phyloP scores from a whole-genome alignment of 2,329 filamentous ascomycete genomes.

The Sporothrix variecibatus region DNA sequence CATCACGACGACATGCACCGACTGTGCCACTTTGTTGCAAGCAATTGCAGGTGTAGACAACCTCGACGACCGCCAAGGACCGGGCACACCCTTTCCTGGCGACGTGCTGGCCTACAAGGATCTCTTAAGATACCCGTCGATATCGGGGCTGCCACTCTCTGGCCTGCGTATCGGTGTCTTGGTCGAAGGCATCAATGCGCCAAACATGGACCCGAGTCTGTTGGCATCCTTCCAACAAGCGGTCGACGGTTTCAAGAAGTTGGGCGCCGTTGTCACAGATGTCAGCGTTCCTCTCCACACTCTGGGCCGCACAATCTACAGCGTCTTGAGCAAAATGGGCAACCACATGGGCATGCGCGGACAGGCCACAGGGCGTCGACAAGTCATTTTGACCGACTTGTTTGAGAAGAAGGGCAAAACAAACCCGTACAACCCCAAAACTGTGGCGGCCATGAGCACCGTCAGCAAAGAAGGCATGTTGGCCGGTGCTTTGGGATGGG shows the following conservation, averaged over 20 bases:
- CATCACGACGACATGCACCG: not conserved
- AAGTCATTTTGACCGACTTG: not conserved
- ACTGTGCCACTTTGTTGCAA: not conserved
- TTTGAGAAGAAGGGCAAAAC: not conserved
- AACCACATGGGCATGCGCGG: constrained; percentile 19
- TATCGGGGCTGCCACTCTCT: not conserved
- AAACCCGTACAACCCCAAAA: not conserved
- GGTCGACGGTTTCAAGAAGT: not conserved
- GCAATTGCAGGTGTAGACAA: not conserved
- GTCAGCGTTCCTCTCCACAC: not conserved
- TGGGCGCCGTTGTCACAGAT: not conserved
- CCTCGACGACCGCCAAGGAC: not conserved
- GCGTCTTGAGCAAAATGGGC: constrained; percentile 12
- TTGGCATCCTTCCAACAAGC: not conserved
- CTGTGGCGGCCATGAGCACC: not conserved
- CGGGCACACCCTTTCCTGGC: not conserved
- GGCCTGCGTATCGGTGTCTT: not conserved
- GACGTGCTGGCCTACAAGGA: not conserved
- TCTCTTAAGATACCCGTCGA: not conserved
- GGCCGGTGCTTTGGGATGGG: not conserved
- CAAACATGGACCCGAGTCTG: not conserved
- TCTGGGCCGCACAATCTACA: constrained; percentile 2
- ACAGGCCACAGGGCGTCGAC: not conserved
- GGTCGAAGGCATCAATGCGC: not conserved
- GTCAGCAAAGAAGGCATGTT: not conserved